Base-by-base conservation (phyloP, 1,284 basidiomycete species). In the Microstroma glucosiphilum region DNA sequence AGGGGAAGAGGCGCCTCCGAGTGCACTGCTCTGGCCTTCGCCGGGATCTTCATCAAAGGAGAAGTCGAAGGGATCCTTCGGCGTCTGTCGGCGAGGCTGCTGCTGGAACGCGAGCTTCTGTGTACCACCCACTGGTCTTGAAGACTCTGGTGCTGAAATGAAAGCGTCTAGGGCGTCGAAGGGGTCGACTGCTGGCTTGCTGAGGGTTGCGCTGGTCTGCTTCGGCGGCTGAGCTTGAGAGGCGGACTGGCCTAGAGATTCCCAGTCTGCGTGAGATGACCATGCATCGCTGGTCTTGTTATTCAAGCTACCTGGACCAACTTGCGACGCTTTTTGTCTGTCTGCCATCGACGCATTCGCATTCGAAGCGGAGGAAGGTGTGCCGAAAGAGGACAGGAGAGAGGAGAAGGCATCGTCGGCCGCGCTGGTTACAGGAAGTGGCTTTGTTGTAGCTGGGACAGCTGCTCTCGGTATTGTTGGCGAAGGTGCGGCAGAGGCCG, bases 61-160 rank as follows among this genome's bases (percentile, higher is more conserved):
- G 49, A 76, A 73, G 53, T 76, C 73, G 59, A 74, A 76, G 0
- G 69, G 69, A 49, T 76, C 73, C 15, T 48, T 51, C 12, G 53
- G 19, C 40, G 30, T 37, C 30, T 37, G 30, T 56, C n/a, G n/a
- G 46, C 51, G n/a, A 25, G 21, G 21, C 25, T n/a, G n/a, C n/a
- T n/a, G n/a, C n/a, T 19, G 15, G 19, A 23, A 23, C 25, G 2
- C 51, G 19, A 13, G 21, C 6, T 17, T 15, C 17, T 42, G 19
- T 4, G 37, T 41, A 42, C 13, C 30, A 56, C n/a, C 4, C 19
- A 11, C 57, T 26, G 40, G 37, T 25, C 13, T 19, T 46, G 37
- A 25, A 6, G 13, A 25, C 7, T 23, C 21, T 13, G 13, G 15
- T 19, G 21, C 13, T 23, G 17, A 54, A 8, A 54, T 8, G 19